These are phyloP conservation scores for Phaffomyces antillensis DNA, from an alignment of 805 yeast species.

Conservation along the genomic window DNA sequence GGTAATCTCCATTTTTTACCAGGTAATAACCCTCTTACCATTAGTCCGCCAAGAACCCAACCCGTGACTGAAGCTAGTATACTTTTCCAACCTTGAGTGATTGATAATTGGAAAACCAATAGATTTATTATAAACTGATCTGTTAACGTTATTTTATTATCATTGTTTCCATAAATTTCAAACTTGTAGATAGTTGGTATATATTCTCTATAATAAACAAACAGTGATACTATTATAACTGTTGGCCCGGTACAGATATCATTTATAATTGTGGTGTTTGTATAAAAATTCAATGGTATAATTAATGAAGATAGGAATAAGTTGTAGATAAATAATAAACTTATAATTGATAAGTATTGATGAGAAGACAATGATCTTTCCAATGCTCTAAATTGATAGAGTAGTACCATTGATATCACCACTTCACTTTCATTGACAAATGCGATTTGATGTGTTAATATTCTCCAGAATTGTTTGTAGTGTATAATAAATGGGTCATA, in stretches of 20 bases:
- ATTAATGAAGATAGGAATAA: slow-evolving; percentile 8
- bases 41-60: slow-evolving; percentile 30
- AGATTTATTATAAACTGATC: slow-evolving; percentile 31
- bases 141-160: slow-evolving; percentile 15
- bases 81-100: slow-evolving; percentile 25
- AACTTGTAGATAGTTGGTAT: slow-evolving; percentile 35
- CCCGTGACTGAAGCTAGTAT: slow-evolving; percentile 25
- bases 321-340: slow-evolving; percentile 13
- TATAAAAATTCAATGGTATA: slow-evolving; percentile 14
- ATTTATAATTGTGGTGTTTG: slow-evolving; percentile 13
- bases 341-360: slow-evolving; percentile 24
- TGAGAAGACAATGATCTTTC: slow-evolving; percentile 33
- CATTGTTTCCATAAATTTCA: slow-evolving; percentile 19
- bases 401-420: slow-evolving; percentile 25
- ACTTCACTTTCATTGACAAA: slow-evolving; percentile 29
- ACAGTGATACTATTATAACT: slow-evolving; percentile 26
- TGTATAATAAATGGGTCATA: slow-evolving; percentile 28
- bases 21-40: slow-evolving; percentile 30
- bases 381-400: slow-evolving; percentile 31
- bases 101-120: slow-evolving; percentile 26
- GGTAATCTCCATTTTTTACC: slow-evolving; percentile 35
- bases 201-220: slow-evolving; percentile 29
- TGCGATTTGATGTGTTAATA: slow-evolving; percentile 19
- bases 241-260: slow-evolving; percentile 26
- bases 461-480: slow-evolving; percentile 26